Conservation (phyloP, 495 filamentous ascomycete species). For the Penicillium chermesinum region DNA sequence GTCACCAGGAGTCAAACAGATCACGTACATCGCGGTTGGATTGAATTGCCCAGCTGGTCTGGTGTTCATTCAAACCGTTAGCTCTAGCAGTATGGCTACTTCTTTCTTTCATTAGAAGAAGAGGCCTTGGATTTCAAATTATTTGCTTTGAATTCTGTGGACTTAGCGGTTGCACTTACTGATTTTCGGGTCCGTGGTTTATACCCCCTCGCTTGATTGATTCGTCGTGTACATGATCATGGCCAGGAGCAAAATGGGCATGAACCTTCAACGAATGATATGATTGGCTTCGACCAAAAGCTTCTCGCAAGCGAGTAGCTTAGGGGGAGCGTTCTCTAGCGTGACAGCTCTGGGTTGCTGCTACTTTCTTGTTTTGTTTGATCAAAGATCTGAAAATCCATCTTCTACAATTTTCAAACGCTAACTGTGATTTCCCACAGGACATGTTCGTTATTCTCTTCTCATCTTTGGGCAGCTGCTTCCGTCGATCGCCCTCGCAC, state of each 20-base stretch:
- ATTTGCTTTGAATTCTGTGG: not conserved
- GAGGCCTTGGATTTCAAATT: no score
- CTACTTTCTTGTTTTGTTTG: no score
- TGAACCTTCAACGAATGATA: not conserved
- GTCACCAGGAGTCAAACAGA: conserved; percentile 18
- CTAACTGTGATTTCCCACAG: conserved; percentile 40
- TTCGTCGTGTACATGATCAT: not conserved
- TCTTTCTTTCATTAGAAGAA: no score
- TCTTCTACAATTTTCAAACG: no score
- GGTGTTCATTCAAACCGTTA: conserved; percentile 9
- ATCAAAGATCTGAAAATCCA: no score
- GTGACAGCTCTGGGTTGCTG: no score
- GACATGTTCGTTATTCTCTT: conserved; percentile 77
- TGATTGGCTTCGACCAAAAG: not conserved
- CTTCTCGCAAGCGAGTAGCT: not conserved
- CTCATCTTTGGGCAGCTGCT: conserved; percentile 65
- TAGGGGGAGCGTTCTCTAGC: no score
- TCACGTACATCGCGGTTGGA: conserved; percentile 35
- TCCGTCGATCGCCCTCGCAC: conserved; percentile 45
- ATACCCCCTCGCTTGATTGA: not conserved
- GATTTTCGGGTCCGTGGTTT: not conserved
- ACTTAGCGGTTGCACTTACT: not conserved
- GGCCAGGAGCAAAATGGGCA: not conserved
- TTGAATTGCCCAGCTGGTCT: conserved; percentile 33
- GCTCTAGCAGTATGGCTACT: not conserved